A percentile compares a stretch with the other conserved stretches of the same genome.
Evolutionary conservation across 2,329 filamentous ascomycete species (phyloP).

Genomic region (Venturia effusa): DNA sequence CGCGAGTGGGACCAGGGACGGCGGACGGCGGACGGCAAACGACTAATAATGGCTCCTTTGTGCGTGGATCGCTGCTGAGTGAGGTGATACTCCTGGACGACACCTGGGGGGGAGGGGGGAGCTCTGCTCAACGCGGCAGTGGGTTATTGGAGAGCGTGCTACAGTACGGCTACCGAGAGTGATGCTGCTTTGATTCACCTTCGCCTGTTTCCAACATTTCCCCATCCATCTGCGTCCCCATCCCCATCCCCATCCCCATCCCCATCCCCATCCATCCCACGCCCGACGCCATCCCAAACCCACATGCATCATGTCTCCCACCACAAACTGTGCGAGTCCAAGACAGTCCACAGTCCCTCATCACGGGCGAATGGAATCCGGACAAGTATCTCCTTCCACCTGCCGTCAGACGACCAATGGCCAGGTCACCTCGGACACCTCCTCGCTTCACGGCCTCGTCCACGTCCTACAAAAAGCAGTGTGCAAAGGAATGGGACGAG

Average conservation of each 20-base stretch:
- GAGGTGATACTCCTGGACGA: neutral
- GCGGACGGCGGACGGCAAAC: neutral
- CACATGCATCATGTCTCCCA: neutral
- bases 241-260: neutral
- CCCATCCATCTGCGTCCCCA: neutral
- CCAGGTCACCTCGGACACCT: neutral
- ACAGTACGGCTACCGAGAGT: too few relatives aligned
- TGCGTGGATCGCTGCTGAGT: neutral
- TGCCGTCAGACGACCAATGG: neutral
- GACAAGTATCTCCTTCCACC: neutral
- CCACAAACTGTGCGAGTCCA: neutral
- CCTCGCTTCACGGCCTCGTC: neutral
- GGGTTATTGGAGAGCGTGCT: constrained; percentile 8
- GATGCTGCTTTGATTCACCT: neutral
- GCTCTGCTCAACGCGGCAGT: neutral
- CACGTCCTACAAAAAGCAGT: neutral
- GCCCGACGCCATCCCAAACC: neutral
- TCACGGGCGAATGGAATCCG: neutral
- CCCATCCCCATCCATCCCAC: neutral
- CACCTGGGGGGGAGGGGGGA: too few relatives aligned
- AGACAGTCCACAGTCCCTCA: neutral
- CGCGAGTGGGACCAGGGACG: neutral
- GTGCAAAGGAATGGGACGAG: neutral
- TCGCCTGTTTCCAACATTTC: neutral
- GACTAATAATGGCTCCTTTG: neutral